Evolutionary conservation across 768 basidiomycete genomes (phyloP), one percentile per base, ranked within the genome.

Genomic region (Hypholoma fasciculare): DNA sequence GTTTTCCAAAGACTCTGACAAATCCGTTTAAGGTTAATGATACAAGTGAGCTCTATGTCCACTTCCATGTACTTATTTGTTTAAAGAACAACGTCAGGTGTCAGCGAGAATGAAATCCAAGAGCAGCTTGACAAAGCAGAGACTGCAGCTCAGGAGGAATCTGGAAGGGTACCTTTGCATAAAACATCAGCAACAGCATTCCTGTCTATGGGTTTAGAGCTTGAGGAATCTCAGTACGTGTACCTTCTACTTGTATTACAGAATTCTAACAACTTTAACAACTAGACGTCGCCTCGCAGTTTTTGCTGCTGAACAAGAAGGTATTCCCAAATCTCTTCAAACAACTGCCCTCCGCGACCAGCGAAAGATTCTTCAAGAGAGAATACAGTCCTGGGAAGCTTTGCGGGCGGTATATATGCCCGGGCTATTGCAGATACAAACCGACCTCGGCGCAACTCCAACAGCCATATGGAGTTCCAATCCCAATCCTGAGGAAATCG

Each of bases 381-480:
- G 37, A 27, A 53, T 53, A 4, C 12, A 53, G 39, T 23, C 13
- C 17, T 64, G 61, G 64, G 61, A 63, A 48, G 52, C 43, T 13
- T 34, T 63, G 1, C 36, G 46, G 2, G 20, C 56, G 1, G 53
- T 64, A 19, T 67, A 64, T 39, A 61, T 63, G 42, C 63, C 63
- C 9, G 62, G 64, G 7, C 49, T 65, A 7, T 42, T 62, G 6
- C 61, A 65, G 34, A 57, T 52, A 36, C 57, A 57, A 23, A 48
- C 49, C 2, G 51, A 62, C 6, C 56, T 48, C 23, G 52, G 34
- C 12, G 23, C 11, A 5, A 34, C 12, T 19, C 19, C 23, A 2
- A 6, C 37, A 13, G 11, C 52, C 3, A 36, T 44, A 19, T 55
- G 54, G 44, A 39, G 26, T n/a, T n/a, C 20, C 23, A 14, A 19